Conservation (phyloP, 2,329 filamentous ascomycete species). For the Fusarium mexicanum region DNA sequence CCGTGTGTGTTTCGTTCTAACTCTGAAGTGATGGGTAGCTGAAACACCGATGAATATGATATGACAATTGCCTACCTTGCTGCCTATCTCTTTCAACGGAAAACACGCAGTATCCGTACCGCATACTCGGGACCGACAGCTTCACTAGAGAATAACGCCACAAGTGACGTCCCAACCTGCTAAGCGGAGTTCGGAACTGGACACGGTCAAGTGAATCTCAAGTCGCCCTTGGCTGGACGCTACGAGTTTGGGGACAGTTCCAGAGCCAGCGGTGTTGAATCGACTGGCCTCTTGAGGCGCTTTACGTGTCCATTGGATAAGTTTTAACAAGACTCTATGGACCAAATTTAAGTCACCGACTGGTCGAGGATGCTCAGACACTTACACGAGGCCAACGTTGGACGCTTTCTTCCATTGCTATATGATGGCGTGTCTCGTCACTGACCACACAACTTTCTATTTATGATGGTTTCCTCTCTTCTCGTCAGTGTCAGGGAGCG, state of each 20-base stretch:
- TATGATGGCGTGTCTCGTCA: not conserved
- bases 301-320: not conserved
- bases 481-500: not conserved
- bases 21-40: not conserved
- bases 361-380: not conserved
- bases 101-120: not conserved
- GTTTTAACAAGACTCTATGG: not conserved
- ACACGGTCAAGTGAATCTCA: not conserved
- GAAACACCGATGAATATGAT: not conserved
- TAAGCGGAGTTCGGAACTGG: not conserved
- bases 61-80: not conserved
- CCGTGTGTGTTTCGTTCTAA: not conserved
- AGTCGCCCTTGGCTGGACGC: not conserved
- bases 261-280: not conserved
- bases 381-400: not conserved
- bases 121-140: not conserved
- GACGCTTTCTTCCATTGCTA: not conserved
- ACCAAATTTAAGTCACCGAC: not conserved
- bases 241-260: not conserved
- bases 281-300: not conserved
- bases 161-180: not conserved
- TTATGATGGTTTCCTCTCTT: not conserved
- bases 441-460: not conserved
- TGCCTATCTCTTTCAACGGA: not conserved
- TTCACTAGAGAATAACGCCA: constrained; percentile 1